Evolutionary conservation across 2,329 filamentous ascomycete genomes (phyloP), one percentile per base, ranked within the genome.

Genomic region (Epichloe gansuensis): DNA sequence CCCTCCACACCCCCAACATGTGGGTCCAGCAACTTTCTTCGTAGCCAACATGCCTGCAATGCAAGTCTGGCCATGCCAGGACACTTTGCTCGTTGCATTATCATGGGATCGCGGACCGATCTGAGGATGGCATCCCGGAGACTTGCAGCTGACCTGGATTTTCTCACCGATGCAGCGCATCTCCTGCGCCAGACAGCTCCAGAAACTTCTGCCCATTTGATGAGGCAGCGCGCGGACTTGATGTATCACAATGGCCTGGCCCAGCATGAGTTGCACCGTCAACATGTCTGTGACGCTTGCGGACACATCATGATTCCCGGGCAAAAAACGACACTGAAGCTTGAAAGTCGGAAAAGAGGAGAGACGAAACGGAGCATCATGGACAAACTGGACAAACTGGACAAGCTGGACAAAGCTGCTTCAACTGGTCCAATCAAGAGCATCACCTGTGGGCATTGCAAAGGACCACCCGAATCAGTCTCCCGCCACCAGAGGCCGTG

Each of bases 291-390:
- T 64, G 72, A 69, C 48, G 73, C 74, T 50, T 86, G 83, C 60
- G 82, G 83, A 15, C 73, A 76, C 55, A 79, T 85, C 41, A 73
- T 82, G 67, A 68, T 82, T 4, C 68, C 72, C 1, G 80, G 80
- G 0, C 72, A 73, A 8, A 69, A 67, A 2, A 70, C 69, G 44
- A 58, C 57, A 8, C 47, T 78, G 8, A 68, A 66, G 13, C 61
- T 78, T 2, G 64, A 73, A 25, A 55, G 62, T 1, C 54, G 50
- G 60, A 55, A 34, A 45, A 42, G 15, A 31, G 39, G 12, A 23
- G n/a, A 15, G 21, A 4, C 45, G 46, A 42, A 47, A 25, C 31
- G 52, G 43, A 49, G 41, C 42, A 5, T 37, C 17, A 2, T 21
- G 17, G 17, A 21, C 17, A 21, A 21, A 21, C 17, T 2, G 17